A percentile compares a stretch with the other conserved stretches of the same genome.
phyloP scores from a whole-genome alignment of 2,329 filamentous ascomycete species.

The Fusarium incarnatum region DNA sequence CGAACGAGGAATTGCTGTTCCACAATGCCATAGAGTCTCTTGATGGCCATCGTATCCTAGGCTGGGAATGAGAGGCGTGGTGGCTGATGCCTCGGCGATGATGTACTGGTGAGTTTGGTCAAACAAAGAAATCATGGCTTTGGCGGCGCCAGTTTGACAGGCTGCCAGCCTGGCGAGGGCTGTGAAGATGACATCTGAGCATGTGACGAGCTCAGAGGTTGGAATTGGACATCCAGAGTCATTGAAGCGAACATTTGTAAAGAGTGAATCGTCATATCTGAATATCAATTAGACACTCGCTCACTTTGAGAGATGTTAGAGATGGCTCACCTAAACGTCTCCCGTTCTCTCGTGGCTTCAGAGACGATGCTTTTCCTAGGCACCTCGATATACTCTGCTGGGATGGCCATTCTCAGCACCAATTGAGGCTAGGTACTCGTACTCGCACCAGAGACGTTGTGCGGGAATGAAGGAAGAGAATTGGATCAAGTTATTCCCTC shows the following conservation, averaged over 20 bases:
- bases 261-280: constrained; percentile 28
- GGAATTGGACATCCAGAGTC: constrained; percentile 39
- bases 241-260: constrained; percentile 41
- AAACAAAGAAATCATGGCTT: constrained; percentile 63
- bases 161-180: constrained; percentile 62
- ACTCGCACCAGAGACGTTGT: neutral
- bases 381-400: constrained; percentile 1
- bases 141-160: constrained; percentile 55
- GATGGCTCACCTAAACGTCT: constrained; percentile 48
- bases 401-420: constrained; percentile 10
- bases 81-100: constrained; percentile 63
- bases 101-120: constrained; percentile 61
- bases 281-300: neutral
- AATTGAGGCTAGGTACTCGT: neutral
- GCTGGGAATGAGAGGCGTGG: constrained; percentile 50
- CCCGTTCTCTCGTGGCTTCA: constrained; percentile 48
- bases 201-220: constrained; percentile 44
- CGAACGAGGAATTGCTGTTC: constrained; percentile 48
- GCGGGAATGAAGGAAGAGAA: neutral
- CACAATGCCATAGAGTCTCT: constrained; percentile 46
- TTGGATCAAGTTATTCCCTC: neutral
- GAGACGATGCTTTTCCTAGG: constrained; percentile 31
- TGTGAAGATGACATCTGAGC: constrained; percentile 56
- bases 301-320: neutral
- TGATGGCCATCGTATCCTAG: constrained; percentile 19